Conservation (phyloP, 352 stramenopile species). For the Elongisporangium undulatum region DNA sequence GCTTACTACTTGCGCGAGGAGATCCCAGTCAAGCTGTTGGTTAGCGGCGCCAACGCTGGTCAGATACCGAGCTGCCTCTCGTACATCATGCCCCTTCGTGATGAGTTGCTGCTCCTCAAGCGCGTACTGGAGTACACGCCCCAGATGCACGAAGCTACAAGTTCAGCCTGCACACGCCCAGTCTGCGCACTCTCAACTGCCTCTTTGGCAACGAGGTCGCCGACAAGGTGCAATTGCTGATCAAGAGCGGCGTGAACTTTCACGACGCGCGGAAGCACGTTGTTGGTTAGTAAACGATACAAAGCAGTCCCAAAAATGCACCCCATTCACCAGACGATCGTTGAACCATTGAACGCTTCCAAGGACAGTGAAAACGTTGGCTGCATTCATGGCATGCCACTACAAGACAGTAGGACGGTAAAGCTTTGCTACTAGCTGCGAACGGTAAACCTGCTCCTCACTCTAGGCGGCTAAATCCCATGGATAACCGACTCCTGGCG, state of each 20-base stretch:
- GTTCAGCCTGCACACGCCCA: constrained; percentile 31
- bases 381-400: no score
- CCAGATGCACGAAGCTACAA: constrained; percentile 40
- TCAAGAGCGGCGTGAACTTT: constrained; percentile 37
- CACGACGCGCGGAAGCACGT: constrained; percentile 34
- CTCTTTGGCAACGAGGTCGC: constrained; percentile 39
- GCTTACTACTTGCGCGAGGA: constrained; percentile 62
- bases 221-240: constrained; percentile 25
- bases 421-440: no score
- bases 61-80: constrained; percentile 34
- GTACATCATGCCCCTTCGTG: constrained; percentile 55
- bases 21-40: constrained; percentile 44
- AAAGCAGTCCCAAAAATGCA: no score
- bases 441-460: no score
- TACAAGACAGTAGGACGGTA: no score
- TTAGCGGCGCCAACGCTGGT: constrained; percentile 31
- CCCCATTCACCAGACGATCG: no score
- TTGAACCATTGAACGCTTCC: no score
- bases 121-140: constrained; percentile 49
- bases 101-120: constrained; percentile 44
- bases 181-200: constrained; percentile 45
- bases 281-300: constrained; percentile 5
- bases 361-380: no score
- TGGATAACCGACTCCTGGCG: no score
- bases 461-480: no score